Evolutionary conservation across 139 green algal species (phyloP).

Genomic region (Chlorella sorokiniana): DNA sequence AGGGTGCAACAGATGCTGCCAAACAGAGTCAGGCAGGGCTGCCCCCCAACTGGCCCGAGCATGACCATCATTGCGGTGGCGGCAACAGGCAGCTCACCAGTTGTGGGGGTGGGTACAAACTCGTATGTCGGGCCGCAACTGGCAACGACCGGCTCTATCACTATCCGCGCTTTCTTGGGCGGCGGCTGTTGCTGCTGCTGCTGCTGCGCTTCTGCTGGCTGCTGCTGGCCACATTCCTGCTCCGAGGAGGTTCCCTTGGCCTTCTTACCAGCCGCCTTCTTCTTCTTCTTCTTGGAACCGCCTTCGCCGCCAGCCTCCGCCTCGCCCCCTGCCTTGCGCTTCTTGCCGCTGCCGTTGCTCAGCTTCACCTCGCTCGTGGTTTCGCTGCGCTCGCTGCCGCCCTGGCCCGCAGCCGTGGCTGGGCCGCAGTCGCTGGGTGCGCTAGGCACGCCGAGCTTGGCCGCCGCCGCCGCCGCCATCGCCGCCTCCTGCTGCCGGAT

Average conservation of each 20-base stretch:
- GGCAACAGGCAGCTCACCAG: background rate
- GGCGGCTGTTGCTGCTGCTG: background rate
- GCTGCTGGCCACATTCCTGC: background rate
- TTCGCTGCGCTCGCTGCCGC: constrained; percentile 28
- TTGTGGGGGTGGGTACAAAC: constrained; percentile 42
- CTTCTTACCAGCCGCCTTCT: background rate
- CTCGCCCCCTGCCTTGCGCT: constrained; percentile 9
- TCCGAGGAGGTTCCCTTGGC: background rate
- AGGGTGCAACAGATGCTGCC: background rate
- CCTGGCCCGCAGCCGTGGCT: background rate
- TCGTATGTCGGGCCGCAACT: background rate
- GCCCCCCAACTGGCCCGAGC: background rate
- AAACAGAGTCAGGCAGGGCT: background rate
- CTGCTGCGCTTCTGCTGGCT: background rate
- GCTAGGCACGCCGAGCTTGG: constrained; percentile 31
- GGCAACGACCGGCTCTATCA: constrained; percentile 40
- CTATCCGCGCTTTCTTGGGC: constrained; percentile 42
- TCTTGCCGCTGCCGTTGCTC: constrained; percentile 20
- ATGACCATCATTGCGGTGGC: background rate
- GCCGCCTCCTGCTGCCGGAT: constrained; percentile 66
- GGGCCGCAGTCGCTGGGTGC: background rate
- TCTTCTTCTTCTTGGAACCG: constrained; percentile 1
- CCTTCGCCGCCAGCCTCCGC: background rate
- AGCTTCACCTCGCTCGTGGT: constrained; percentile 40
- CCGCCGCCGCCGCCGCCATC: constrained; percentile 9